Conservation (phyloP, 2,329 filamentous ascomycete genomes). For the Monosporascus sp. region DNA sequence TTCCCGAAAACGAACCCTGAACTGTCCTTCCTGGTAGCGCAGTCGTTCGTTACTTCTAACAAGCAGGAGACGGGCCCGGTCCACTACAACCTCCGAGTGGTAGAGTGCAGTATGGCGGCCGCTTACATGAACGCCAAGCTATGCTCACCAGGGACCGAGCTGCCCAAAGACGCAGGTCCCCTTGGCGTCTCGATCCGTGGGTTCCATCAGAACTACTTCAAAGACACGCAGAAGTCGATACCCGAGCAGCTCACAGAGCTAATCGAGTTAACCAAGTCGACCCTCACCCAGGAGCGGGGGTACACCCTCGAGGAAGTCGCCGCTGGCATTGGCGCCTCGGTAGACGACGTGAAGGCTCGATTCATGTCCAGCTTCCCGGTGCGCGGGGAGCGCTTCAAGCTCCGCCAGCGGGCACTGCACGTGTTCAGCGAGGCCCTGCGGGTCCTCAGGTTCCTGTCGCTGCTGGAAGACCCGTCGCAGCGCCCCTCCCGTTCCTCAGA, state of each 20-base stretch:
- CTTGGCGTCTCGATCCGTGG: conserved; percentile 78
- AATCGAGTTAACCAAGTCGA: conserved; percentile 61
- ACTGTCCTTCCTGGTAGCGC: conserved; percentile 86
- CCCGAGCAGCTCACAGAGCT: conserved; percentile 69
- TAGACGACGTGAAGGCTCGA: conserved; percentile 65
- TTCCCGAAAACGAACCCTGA: conserved; percentile 80
- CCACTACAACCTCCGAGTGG: conserved; percentile 94
- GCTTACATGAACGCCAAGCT: conserved; percentile 56
- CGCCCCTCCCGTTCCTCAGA: conserved; percentile 27
- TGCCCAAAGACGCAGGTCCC: conserved; percentile 75
- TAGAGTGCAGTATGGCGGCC: conserved; percentile 89
- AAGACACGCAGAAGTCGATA: conserved; percentile 42
- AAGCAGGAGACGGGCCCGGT: conserved; percentile 91
- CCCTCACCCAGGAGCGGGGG: conserved; percentile 72
- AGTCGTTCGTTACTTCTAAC: conserved; percentile 89
- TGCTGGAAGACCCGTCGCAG: conserved; percentile 55
- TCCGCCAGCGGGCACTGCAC: conserved; percentile 82
- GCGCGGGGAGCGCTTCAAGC: conserved; percentile 78
- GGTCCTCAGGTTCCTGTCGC: conserved; percentile 74
- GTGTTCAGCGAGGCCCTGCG: conserved; percentile 86
- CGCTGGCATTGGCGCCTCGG: conserved; percentile 60
- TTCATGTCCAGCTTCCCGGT: conserved; percentile 89
- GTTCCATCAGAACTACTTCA: conserved; percentile 80
- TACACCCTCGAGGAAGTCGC: conserved; percentile 88
- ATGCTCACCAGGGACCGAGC: conserved; percentile 49